Base-by-base conservation (phyloP, 305 asterid genomes). In the Fraxinus xanthoxyloides region DNA sequence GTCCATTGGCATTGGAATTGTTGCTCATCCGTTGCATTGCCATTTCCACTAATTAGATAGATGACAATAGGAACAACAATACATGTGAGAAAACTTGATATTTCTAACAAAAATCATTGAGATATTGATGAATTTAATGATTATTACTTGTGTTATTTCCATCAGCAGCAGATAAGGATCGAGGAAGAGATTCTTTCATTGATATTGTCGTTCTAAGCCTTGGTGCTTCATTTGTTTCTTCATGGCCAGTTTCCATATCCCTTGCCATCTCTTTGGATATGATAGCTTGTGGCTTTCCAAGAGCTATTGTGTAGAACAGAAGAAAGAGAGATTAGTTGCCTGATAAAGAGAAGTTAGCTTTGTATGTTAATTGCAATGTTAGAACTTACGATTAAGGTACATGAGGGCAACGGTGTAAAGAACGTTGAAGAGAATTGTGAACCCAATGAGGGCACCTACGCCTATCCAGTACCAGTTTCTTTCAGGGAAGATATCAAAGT, bases 381-480 rank as follows among this genome's bases (percentile, higher is more conserved):
- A 63, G 74, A 12, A 70, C 92, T 88, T 82, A 89, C 92, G 91
- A 19, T 80, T 86, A 70, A 88, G 85, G 84, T 86, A 86, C 87
- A 75, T 88, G 36, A 89, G 92, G 51, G 89, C 86, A 26, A 88
- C 3, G 36, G 92, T 89, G 74, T 83, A 89, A 21, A 89, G 82
- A 81, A 86, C 34, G 79, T 89, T 89, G 80, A 88, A 86, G 78
- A 89, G 83, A 72, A 89, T 30, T 4, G 79, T 48, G 79, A 85
- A 88, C 13, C 91, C 92, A 40, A 86, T 7, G 2, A 89, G 89
- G 35, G 84, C 92, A 24, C 69, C 89, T 61, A 79, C 83, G 48
- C 91, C 91, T 77, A 88, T 89, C 91, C 91, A 89, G 75, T 74
- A 86, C 92, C 91, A 87, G 38, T 83, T 85, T 54, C 61, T 80